Evolutionary conservation across 2,329 filamentous ascomycete genomes (phyloP).

Genomic region (Neofusicoccum sp.): DNA sequence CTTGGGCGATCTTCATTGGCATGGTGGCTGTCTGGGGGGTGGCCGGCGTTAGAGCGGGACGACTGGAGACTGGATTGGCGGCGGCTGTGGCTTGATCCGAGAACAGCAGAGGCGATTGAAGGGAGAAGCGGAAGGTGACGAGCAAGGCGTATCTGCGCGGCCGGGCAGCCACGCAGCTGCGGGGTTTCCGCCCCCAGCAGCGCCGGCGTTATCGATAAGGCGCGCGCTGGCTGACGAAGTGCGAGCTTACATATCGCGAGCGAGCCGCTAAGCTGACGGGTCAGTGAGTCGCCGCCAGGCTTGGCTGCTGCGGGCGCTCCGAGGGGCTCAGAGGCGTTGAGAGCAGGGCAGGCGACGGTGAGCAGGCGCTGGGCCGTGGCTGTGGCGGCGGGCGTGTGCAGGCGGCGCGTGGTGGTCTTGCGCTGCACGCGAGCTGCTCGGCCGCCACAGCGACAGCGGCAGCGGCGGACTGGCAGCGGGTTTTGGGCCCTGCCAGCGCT

Average conservation of each 20-base stretch:
- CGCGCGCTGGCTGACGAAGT: background rate
- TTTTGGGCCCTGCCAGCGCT: background rate
- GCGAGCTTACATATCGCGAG: no score
- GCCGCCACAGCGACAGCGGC: background rate
- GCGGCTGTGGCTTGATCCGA: background rate
- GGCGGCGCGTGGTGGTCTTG: constrained; percentile 4
- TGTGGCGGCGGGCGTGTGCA: constrained; percentile 8
- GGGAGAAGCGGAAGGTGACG: background rate
- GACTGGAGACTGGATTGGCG: no score
- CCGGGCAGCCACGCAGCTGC: no score
- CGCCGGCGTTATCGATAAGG: background rate
- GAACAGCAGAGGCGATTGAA: background rate
- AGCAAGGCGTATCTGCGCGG: background rate
- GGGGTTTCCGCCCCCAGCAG: no score
- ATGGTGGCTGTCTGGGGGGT: background rate
- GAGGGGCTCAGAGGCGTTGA: background rate
- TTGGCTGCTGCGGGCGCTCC: constrained; percentile 4
- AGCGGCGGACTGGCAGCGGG: background rate
- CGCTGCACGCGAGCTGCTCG: constrained; percentile 10
- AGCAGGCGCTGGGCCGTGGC: background rate
- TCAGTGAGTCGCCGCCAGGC: background rate
- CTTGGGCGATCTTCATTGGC: constrained; percentile 34
- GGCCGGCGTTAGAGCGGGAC: background rate
- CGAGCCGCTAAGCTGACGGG: background rate
- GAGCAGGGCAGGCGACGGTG: constrained; percentile 1